Base-by-base conservation (phyloP, 768 basidiomycete species). In the Filobasidium wieringae region DNA sequence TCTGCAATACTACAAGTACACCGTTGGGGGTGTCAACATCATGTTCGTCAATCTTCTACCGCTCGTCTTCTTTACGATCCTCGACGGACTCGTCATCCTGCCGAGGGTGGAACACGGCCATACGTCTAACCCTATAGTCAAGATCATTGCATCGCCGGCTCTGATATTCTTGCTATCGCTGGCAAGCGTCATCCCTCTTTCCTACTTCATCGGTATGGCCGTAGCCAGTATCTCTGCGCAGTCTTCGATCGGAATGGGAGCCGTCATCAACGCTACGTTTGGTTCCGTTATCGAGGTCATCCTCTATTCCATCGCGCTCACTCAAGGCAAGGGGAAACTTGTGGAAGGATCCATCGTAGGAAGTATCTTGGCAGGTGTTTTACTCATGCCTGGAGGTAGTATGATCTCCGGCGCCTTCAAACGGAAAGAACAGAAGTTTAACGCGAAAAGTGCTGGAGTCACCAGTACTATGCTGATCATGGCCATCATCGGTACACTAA, bases 401-500 rank as follows among this genome's bases (percentile, higher is more conserved):
- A 99, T 99, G 95, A 84, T 85, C 66, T 86, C 86, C 34, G 87
- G 86, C 7, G 95, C 95, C 0, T 63, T 95, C 58, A 79, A 82
- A 68, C 78, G 85, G 69, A 99, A 99, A 76, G 95, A 99, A 74
- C 89, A 92, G 71, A 88, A 84, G 65, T 99, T 99, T 78, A 99
- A 99, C 68, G 95, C 95, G n/a, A 96, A 89, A 78, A 90, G 87
- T 67, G 95, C 95, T 6, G 88, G 95, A 34, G 95, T 99, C 15
- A 99, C 95, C 0, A 95, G 91, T 71, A 95, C 95, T 78, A 93
- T 99, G 88, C 74, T 99, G 72, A 97, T 99, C 76, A 97, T 97
- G 93, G 95, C 95, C 12, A 88, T 99, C 72, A 93, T 99, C 61
- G 95, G 95, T 12, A 88, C 88, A 1, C 77, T 99, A 58, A 83